These are phyloP conservation scores for Malbranchea zuffiana DNA, from an alignment of 2,329 filamentous ascomycete species.

Conservation along the genomic window DNA sequence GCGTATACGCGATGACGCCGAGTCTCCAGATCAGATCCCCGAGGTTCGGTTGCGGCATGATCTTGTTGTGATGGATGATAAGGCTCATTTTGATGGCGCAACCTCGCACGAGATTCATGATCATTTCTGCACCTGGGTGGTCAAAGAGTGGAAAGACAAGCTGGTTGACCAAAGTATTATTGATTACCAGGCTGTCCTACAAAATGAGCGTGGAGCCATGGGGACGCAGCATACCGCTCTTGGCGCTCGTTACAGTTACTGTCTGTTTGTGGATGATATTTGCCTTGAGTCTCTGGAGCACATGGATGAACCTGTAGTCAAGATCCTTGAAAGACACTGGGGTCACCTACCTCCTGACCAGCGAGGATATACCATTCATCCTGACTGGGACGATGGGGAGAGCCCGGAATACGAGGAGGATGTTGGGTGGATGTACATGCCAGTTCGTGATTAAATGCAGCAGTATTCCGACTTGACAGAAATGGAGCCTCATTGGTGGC, in stretches of 20 bases:
- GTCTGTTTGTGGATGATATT: constrained; percentile 16
- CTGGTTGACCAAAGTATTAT: not conserved
- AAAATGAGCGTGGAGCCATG: not conserved
- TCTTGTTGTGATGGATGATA: constrained; percentile 12
- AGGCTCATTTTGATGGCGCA: constrained; percentile 10
- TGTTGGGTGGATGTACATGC: constrained; percentile 17
- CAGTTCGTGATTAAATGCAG: no score
- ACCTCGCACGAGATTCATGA: constrained; percentile 12
- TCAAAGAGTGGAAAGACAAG: not conserved
- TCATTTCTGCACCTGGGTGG: constrained; percentile 12
- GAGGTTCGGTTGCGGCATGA: constrained; percentile 11
- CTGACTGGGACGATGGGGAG: constrained; percentile 15
- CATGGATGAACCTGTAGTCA: constrained; percentile 13
- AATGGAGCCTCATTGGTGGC: no score
- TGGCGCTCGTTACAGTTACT: constrained; percentile 14
- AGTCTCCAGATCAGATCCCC: not conserved
- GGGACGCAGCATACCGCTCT: not conserved
- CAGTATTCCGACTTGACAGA: no score
- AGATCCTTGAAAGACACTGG: constrained; percentile 13
- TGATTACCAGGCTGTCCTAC: not conserved
- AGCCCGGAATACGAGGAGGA: constrained; percentile 14
- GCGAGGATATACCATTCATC: constrained; percentile 13
- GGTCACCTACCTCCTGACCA: constrained; percentile 10
- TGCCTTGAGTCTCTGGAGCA: constrained; percentile 15
- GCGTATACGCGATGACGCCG: not conserved